These are phyloP conservation scores for Stramenopiles sp. DNA, from an alignment of 352 stramenopile genomes.

Conservation along the genomic window DNA sequence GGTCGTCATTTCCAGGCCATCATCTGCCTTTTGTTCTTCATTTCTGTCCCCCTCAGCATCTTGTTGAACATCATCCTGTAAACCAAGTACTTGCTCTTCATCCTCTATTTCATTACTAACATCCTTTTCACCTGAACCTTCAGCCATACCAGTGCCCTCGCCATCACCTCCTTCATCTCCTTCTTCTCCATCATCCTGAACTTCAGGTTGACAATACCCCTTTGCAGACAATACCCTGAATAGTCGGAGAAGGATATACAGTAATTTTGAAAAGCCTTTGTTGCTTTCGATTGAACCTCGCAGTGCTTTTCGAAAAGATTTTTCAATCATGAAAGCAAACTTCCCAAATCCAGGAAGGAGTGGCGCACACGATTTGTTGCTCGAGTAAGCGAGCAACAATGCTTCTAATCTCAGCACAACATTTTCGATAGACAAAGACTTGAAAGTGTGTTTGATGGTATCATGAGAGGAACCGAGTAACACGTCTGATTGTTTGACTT, in stretches of 20 bases:
- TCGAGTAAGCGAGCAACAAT: background rate
- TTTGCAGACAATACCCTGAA: constrained; percentile 88
- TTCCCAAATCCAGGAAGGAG: background rate
- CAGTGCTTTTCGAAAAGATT: background rate
- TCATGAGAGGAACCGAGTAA: background rate
- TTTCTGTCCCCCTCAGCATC: constrained; percentile 53
- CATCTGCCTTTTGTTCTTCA: constrained; percentile 48
- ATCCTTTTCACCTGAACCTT: constrained; percentile 95
- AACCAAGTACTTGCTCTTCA: constrained; percentile 96
- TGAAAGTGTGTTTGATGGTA: background rate
- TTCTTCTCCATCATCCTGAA: constrained; percentile 64
- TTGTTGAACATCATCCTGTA: constrained; percentile 72
- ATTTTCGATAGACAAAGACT: background rate
- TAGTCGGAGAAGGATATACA: constrained; percentile 81
- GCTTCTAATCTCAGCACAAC: background rate
- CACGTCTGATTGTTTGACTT: too few relatives aligned
- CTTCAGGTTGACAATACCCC: constrained; percentile 62
- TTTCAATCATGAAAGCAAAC: background rate
- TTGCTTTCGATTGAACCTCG: constrained; percentile 38
- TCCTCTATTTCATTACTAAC: constrained; percentile 98
- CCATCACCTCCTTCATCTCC: constrained; percentile 38
- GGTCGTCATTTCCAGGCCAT: constrained; percentile 97
- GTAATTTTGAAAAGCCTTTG: constrained; percentile 73
- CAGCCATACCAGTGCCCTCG: constrained; percentile 70
- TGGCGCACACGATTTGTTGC: background rate